These are phyloP conservation scores for Thozetella sp. DNA, from an alignment of 495 filamentous ascomycete genomes.

Conservation along the genomic window DNA sequence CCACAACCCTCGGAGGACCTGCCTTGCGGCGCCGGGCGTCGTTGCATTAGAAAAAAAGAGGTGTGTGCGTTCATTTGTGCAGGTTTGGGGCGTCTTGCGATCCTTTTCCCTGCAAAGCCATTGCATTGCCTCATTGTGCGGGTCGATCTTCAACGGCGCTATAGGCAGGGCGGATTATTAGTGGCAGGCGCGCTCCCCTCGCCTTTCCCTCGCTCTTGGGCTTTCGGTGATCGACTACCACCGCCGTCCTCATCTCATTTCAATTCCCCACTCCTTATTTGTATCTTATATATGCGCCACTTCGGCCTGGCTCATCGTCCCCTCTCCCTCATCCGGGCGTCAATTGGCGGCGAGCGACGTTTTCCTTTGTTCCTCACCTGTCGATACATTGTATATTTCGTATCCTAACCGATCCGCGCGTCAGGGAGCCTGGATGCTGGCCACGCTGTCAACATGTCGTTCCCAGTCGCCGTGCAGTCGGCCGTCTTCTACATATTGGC, in stretches of 20 bases:
- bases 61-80: too few species aligned
- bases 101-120: too few species aligned
- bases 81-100: too few species aligned
- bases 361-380: not conserved
- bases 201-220: not conserved
- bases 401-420: conserved; percentile 3
- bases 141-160: not conserved
- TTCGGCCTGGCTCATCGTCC: not conserved
- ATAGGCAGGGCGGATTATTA: not conserved
- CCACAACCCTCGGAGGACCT: too few species aligned
- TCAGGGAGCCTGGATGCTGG: not conserved
- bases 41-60: too few species aligned
- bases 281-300: not conserved
- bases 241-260: not conserved
- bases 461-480: conserved; percentile 65
- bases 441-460: conserved; percentile 46
- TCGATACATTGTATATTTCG: conserved; percentile 11
- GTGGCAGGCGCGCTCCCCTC: not conserved
- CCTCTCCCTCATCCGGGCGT: not conserved
- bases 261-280: conserved; percentile 3
- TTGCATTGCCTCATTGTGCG: not conserved
- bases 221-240: not conserved
- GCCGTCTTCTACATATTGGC: conserved; percentile 85
- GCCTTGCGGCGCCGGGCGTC: too few species aligned
- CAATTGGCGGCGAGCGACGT: not conserved